Evolutionary conservation across 1,139 yeast genomes (phyloP).

Genomic region (Saccharomyces hybrid): DNA sequence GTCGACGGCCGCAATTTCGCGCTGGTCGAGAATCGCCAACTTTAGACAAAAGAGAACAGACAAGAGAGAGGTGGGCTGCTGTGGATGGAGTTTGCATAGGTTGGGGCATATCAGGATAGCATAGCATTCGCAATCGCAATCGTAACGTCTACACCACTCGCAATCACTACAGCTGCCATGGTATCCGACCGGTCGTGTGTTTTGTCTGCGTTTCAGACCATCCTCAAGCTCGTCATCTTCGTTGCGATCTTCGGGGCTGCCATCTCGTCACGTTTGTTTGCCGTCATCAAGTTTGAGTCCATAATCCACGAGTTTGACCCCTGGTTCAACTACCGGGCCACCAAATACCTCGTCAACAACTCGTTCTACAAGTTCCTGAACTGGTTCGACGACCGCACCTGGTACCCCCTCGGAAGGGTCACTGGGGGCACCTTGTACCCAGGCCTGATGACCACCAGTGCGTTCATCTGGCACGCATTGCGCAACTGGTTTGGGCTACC

Average conservation of each 20-base stretch:
- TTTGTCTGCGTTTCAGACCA: conserved; percentile 13
- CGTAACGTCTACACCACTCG: background rate
- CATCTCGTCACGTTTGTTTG: conserved; percentile 73
- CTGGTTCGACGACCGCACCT: conserved; percentile 98
- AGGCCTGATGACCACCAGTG: conserved; percentile 95
- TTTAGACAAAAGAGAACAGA: no score
- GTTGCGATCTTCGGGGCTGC: conserved; percentile 82
- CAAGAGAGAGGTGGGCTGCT: no score
- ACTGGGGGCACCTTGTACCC: conserved; percentile 99
- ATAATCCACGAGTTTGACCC: conserved; percentile 99
- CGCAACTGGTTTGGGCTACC: conserved; percentile 60
- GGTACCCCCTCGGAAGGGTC: conserved; percentile 98
- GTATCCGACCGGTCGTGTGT: background rate
- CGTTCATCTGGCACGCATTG: conserved; percentile 73
- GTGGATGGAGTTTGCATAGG: no score
- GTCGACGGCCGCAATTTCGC: background rate
- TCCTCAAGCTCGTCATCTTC: conserved; percentile 58
- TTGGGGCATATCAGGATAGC: background rate
- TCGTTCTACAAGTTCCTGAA: conserved; percentile 86
- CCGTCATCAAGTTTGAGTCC: conserved; percentile 82
- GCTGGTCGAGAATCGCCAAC: background rate
- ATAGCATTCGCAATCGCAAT: background rate
- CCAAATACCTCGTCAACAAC: conserved; percentile 76
- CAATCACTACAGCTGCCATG: background rate
- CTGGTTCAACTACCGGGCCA: conserved; percentile 96